phyloP scores from a whole-genome alignment of 345 rosid genomes.

The Mangifera indica region DNA sequence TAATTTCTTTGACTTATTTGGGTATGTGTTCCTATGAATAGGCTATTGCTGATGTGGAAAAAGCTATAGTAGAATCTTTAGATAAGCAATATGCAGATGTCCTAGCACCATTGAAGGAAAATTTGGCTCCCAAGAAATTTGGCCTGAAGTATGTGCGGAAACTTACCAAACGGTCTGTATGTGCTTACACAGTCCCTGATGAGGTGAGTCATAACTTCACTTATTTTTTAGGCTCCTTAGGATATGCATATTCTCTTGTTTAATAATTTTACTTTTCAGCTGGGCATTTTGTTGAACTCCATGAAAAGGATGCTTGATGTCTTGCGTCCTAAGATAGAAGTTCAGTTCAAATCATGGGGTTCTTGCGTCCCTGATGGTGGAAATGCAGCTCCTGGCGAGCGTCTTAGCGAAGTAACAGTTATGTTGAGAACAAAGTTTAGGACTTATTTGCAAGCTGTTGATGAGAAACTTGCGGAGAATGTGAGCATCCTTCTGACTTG shows the following conservation, averaged over 20 bases:
- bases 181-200: conserved; percentile 73
- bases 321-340: conserved; percentile 76
- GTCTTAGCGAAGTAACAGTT: conserved; percentile 91
- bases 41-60: conserved; percentile 97
- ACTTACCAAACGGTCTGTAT: conserved; percentile 74
- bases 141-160: conserved; percentile 91
- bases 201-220: conserved; percentile 52
- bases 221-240: neutral
- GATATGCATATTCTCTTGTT: conserved; percentile 19
- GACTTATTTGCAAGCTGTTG: conserved; percentile 83
- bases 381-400: conserved; percentile 81
- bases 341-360: conserved; percentile 85
- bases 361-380: conserved; percentile 88
- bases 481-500: conserved; percentile 44
- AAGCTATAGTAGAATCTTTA: conserved; percentile 85
- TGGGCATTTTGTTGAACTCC: conserved; percentile 85
- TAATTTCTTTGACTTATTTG: neutral
- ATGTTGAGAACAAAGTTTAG: conserved; percentile 94
- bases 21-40: conserved; percentile 26
- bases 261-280: conserved; percentile 44
- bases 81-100: conserved; percentile 96
- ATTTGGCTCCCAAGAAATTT: conserved; percentile 80
- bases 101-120: conserved; percentile 84
- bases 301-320: conserved; percentile 95
- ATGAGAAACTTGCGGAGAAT: conserved; percentile 86